phyloP scores from a whole-genome alignment of 169 alveolate species.

The Eimeria praecox region DNA sequence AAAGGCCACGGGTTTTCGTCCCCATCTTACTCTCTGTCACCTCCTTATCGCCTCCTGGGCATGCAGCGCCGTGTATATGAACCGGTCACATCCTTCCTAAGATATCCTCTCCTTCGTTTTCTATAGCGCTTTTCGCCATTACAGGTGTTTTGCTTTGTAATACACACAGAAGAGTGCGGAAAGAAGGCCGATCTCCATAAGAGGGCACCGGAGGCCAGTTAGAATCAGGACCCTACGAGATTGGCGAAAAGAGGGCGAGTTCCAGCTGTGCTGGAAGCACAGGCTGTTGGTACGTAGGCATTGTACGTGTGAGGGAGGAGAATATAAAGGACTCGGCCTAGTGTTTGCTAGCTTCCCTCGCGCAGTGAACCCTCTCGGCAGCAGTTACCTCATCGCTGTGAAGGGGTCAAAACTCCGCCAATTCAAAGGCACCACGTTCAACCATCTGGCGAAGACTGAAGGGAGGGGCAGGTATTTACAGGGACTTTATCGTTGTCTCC shows the following conservation, averaged over 20 bases:
- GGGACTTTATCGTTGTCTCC: neutral
- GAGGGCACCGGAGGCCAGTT: slow-evolving; percentile 2
- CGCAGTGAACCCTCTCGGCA: slow-evolving; percentile 21
- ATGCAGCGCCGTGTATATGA: slow-evolving; percentile 38
- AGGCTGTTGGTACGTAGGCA: slow-evolving; percentile 1
- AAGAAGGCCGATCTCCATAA: neutral
- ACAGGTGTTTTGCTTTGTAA: slow-evolving; percentile 16
- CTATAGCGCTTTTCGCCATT: neutral
- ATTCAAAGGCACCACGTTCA: neutral
- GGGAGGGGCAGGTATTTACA: neutral
- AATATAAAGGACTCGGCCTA: neutral
- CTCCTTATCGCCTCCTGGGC: neutral
- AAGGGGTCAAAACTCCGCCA: neutral
- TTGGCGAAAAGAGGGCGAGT: neutral
- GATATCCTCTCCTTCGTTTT: neutral
- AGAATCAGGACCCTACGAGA: slow-evolving; percentile 11
- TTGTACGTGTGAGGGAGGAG: neutral
- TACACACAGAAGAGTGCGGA: slow-evolving; percentile 15
- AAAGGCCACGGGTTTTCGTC: neutral
- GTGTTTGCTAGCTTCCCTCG: neutral
- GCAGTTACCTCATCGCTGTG: neutral
- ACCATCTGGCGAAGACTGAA: neutral
- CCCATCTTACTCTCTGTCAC: slow-evolving; percentile 5
- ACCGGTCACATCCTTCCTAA: neutral
- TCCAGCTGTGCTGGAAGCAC: slow-evolving; percentile 52